Percentiles rank a stretch among this genome's conserved stretches.
phyloP scores from a whole-genome alignment of 345 rosid species.

The Boechera retrofracta region DNA sequence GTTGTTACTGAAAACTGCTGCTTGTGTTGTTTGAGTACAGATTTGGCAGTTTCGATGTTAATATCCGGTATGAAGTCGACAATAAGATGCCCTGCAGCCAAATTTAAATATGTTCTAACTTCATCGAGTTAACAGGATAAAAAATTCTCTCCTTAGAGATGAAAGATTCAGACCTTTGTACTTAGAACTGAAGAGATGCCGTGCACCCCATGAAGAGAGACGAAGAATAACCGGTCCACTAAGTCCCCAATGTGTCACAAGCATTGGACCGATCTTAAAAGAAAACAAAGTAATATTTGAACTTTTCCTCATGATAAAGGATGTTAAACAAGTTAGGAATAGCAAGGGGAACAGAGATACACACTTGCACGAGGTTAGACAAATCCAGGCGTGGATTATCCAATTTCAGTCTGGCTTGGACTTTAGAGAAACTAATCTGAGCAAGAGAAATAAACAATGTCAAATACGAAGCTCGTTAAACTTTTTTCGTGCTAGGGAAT shows the following conservation, averaged over 20 bases:
- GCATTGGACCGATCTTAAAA: slow-evolving; percentile 81
- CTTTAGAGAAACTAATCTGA: slow-evolving; percentile 86
- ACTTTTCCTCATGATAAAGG: not conserved
- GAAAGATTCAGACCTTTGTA: slow-evolving; percentile 63
- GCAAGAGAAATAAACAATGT: not conserved
- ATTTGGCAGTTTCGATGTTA: slow-evolving; percentile 67
- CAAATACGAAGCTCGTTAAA: not conserved
- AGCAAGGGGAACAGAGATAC: slow-evolving; percentile 30
- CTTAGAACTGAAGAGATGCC: slow-evolving; percentile 61
- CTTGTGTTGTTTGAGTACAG: slow-evolving; percentile 66
- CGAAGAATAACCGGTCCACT: slow-evolving; percentile 92
- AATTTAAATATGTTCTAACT: not conserved
- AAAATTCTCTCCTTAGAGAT: not conserved
- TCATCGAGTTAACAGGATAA: not conserved
- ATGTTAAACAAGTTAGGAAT: not conserved
- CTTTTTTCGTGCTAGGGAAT: not conserved
- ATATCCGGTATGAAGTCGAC: slow-evolving; percentile 85
- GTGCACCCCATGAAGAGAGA: slow-evolving; percentile 97
- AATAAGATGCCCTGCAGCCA: slow-evolving; percentile 67
- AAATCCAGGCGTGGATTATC: slow-evolving; percentile 49
- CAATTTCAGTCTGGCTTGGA: slow-evolving; percentile 68
- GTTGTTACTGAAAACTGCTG: slow-evolving; percentile 59
- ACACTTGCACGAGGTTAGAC: slow-evolving; percentile 72
- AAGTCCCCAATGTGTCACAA: slow-evolving; percentile 97
- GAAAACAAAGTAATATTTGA: not conserved